A percentile compares a stretch with the other conserved stretches of the same genome.
phyloP scores from a whole-genome alignment of 176 grass and related monocot genomes.

The Carex myosuroides region DNA sequence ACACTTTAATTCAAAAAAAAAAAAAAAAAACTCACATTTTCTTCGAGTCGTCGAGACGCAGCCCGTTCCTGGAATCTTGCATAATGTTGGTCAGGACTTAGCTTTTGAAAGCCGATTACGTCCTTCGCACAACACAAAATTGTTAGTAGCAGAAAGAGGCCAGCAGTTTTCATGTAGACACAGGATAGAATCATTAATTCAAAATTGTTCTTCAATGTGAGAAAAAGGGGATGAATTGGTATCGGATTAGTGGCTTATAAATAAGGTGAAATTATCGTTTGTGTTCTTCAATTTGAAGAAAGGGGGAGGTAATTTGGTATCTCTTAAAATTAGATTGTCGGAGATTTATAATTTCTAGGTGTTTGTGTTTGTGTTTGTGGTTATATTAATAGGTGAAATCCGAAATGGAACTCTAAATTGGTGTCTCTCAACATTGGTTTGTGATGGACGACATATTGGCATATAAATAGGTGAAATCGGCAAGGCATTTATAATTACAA shows the following conservation, averaged over 20 bases:
- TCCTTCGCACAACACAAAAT: neutral
- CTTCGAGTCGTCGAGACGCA: conserved; percentile 14
- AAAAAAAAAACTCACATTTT: conserved; percentile 6
- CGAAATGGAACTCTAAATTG: neutral
- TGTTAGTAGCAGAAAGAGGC: conserved; percentile 7
- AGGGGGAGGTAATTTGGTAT: neutral
- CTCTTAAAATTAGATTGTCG: neutral
- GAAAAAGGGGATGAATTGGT: neutral
- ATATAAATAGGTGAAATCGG: neutral
- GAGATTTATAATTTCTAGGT: neutral
- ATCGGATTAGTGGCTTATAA: neutral
- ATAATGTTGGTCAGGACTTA: conserved; percentile 22
- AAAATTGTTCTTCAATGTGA: neutral
- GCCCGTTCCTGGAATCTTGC: conserved; percentile 9
- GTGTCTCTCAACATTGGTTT: neutral
- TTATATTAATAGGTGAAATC: neutral
- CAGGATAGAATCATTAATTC: neutral
- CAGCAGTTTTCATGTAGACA: conserved; percentile 9
- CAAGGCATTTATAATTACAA: neutral
- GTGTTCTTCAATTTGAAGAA: neutral
- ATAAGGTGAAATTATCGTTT: neutral
- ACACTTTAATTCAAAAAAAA: neutral
- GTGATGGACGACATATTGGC: neutral
- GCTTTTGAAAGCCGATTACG: neutral
- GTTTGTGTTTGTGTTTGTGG: neutral